Base-by-base conservation (phyloP, 202 grass and related monocot genomes). In the Panicum hallii region DNA sequence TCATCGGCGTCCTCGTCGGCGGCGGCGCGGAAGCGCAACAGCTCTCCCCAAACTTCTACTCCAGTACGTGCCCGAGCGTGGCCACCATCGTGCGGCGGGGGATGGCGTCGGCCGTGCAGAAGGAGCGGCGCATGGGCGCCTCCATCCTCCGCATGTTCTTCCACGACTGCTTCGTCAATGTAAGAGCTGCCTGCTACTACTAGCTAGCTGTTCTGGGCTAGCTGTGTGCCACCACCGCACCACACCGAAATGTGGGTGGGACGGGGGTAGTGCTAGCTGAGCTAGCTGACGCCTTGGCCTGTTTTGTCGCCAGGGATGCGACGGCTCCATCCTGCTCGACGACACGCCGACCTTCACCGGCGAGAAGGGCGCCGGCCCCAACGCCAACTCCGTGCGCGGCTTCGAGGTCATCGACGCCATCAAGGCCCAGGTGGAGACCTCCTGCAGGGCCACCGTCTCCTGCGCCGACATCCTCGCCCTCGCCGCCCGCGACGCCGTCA, bases 381-480 rank as follows among this genome's bases (percentile, higher is more conserved):
- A 97, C 75, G 82, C 56, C 40, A 90, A 93, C 70, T 97, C 94
- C 1, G 90, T 42, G 0, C 91, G 94, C 4, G 92, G 94, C 8
- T 97, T 86, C 63, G 93, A 98, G 28, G 95, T 98, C 28, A 89
- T 98, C 58, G 95, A 98, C 70, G 76, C 85, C 88, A 95, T 98
- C 85, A 98, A 98, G 80, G 68, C 83, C n/a, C 68, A 85, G 68
- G 90, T 94, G 0, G 95, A 97, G 70, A 47, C 83, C 0, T 63
- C 89, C 32, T 97, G 95, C 88, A 88, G 62, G 17, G 78, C 63
- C 68, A 92, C 89, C 41, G 90, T 97, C 58, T 97, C 94, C n/a
- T 97, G 92, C 85, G 94, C 94, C 23, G 94, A 97, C 82, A 97
- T 97, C 63, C 74, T 97, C 15, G 90, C 94, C 1, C 80, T 97